phyloP scores from a whole-genome alignment of 495 filamentous ascomycete species.

The Cetradonia linearis region DNA sequence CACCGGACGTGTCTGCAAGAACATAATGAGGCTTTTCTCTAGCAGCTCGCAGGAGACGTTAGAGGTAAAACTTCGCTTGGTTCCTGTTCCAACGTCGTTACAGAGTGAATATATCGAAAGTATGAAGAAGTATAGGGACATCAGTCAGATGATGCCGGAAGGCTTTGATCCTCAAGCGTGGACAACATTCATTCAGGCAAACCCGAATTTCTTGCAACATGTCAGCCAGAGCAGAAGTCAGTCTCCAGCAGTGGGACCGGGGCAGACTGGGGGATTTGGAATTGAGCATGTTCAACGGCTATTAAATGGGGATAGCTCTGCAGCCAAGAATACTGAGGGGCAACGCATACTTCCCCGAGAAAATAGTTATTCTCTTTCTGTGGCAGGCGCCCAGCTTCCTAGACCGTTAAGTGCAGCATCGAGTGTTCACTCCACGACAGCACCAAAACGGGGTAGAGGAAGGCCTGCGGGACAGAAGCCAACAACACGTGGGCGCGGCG shows the following conservation, averaged over 20 bases:
- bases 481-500: constrained; percentile 3
- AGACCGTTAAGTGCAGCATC: constrained; percentile 35
- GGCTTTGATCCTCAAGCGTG: constrained; percentile 62
- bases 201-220: constrained; percentile 34
- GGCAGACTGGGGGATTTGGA: constrained; percentile 39
- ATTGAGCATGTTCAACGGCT: constrained; percentile 44
- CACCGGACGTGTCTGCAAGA: constrained; percentile 83
- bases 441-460: constrained; percentile 24
- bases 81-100: constrained; percentile 64
- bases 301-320: constrained; percentile 36
- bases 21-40: constrained; percentile 69
- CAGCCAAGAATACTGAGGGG: constrained; percentile 21
- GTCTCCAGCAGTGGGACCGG: constrained; percentile 16
- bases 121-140: constrained; percentile 50
- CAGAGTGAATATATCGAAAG: constrained; percentile 59
- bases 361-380: constrained; percentile 17
- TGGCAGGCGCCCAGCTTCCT: constrained; percentile 16
- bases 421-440: constrained; percentile 27
- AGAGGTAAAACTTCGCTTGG: constrained; percentile 85
- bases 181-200: constrained; percentile 53
- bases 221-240: constrained; percentile 21
- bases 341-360: constrained; percentile 11
- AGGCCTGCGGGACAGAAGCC: constrained; percentile 19
- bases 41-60: constrained; percentile 79
- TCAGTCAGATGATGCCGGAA: constrained; percentile 49